Evolutionary conservation across 768 basidiomycete genomes (phyloP).

Genomic region (Suillus tomentosus): DNA sequence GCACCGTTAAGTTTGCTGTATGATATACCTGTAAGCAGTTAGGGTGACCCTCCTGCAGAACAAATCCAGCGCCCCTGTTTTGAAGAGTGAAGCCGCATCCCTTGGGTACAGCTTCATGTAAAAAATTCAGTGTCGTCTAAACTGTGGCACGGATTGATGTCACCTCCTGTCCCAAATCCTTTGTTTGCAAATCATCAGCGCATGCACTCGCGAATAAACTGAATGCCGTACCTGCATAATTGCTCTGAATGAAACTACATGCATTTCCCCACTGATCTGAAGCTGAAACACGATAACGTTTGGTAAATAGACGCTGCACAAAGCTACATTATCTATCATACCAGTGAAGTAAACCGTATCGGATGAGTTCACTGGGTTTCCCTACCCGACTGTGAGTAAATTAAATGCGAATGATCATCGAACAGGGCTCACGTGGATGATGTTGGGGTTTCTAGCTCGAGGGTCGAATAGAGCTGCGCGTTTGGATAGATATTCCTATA

Average conservation of each 20-base stretch:
- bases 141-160: background rate
- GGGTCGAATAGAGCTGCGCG: slow-evolving; percentile 84
- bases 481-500: slow-evolving; percentile 77
- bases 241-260: slow-evolving; percentile 88
- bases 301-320: slow-evolving; percentile 1
- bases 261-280: slow-evolving; percentile 88
- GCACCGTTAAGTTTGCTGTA: background rate
- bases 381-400: slow-evolving; percentile 44
- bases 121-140: background rate
- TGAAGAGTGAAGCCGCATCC: slow-evolving; percentile 97
- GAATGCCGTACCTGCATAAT: slow-evolving; percentile 65
- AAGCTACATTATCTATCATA: slow-evolving; percentile 27
- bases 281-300: slow-evolving; percentile 43
- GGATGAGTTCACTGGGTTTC: slow-evolving; percentile 79
- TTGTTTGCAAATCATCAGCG: slow-evolving; percentile 12
- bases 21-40: slow-evolving; percentile 71
- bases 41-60: slow-evolving; percentile 77
- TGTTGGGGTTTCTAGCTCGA: slow-evolving; percentile 57
- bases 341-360: slow-evolving; percentile 96
- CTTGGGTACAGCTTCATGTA: slow-evolving; percentile 73
- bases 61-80: slow-evolving; percentile 88
- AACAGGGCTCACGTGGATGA: slow-evolving; percentile 58
- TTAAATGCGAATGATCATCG: slow-evolving; percentile 5
- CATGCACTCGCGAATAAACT: background rate
- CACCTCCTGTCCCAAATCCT: slow-evolving; percentile 91